Conservation (phyloP, 1,139 yeast genomes). For the Pichia sp. region DNA sequence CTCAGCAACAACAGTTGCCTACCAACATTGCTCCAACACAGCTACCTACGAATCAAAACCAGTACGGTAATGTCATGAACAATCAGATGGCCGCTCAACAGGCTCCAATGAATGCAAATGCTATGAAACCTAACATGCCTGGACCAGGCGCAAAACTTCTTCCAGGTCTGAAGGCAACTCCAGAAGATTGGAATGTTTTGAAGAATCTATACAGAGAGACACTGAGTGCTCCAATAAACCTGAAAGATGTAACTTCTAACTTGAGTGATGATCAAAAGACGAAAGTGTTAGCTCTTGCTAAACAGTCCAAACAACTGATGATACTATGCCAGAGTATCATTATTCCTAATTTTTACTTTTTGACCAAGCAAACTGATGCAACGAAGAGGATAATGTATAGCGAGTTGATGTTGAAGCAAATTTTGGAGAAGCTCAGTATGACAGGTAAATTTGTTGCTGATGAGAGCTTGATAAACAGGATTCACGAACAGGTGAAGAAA, state of each 20-base stretch:
- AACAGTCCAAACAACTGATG: constrained; percentile 54
- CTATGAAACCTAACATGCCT: no score
- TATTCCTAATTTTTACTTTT: constrained; percentile 67
- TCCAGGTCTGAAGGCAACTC: constrained; percentile 32
- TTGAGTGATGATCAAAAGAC: constrained; percentile 59
- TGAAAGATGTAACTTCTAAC: constrained; percentile 57
- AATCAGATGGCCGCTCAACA: constrained; percentile 10
- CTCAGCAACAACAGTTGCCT: constrained; percentile 4
- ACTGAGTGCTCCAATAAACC: constrained; percentile 53
- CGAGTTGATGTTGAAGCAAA: constrained; percentile 71
- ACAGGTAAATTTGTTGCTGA: constrained; percentile 59
- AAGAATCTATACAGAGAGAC: constrained; percentile 64
- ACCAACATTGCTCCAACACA: neutral
- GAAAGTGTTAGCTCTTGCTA: constrained; percentile 52
- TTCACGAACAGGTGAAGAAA: constrained; percentile 64
- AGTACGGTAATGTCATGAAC: constrained; percentile 13
- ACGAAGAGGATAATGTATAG: constrained; percentile 71
- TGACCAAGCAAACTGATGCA: constrained; percentile 68
- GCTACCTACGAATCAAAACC: constrained; percentile 28
- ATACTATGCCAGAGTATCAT: constrained; percentile 61
- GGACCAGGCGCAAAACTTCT: constrained; percentile 25
- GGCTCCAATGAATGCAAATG: constrained; percentile 7
- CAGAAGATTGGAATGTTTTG: constrained; percentile 47
- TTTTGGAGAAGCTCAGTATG: constrained; percentile 58
- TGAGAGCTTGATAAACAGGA: constrained; percentile 62